Percentiles rank a stretch among this genome's conserved stretches.
phyloP scores from a whole-genome alignment of 306 rosid species.

The Rubus idaeus region DNA sequence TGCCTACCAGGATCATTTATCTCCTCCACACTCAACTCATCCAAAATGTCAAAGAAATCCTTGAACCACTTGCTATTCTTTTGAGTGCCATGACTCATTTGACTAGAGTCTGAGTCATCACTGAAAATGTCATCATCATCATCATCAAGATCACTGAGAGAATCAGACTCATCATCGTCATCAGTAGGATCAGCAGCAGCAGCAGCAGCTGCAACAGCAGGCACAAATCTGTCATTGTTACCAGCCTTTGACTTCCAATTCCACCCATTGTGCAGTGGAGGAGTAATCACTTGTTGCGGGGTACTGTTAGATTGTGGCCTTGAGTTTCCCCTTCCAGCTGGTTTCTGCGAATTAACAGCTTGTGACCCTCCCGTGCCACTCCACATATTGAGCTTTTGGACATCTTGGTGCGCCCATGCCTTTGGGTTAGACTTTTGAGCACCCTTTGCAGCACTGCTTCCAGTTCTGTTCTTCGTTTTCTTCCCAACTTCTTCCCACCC shows the following conservation, averaged over 20 bases:
- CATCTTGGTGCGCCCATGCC: conserved; percentile 42
- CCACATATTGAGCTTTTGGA: conserved; percentile 31
- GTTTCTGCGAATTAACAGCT: conserved; percentile 34
- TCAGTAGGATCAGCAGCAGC: conserved; percentile 23
- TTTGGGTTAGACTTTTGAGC: conserved; percentile 42
- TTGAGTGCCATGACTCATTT: conserved; percentile 29
- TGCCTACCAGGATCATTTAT: conserved; percentile 22
- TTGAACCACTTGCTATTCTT: conserved; percentile 49
- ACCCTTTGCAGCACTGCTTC: conserved; percentile 45
- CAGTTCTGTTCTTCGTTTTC: conserved; percentile 60
- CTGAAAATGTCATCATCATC: conserved; percentile 19
- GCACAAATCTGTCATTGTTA: conserved; percentile 1
- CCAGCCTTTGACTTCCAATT: conserved; percentile 18
- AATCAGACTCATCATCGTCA: conserved; percentile 36
- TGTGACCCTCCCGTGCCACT: conserved; percentile 35
- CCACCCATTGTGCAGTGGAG: conserved; percentile 68
- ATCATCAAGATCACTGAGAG: neutral
- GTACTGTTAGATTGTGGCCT: conserved; percentile 29
- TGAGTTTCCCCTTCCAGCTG: conserved; percentile 53
- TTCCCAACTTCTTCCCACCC: conserved; percentile 62
- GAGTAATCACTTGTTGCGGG: conserved; percentile 41
- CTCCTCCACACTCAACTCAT: conserved; percentile 32
- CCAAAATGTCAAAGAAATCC: conserved; percentile 36
- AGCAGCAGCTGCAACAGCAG: conserved; percentile 9
- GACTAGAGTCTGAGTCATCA: conserved; percentile 44